Base-by-base conservation (phyloP, 257 asterid genomes). In the Primulina eburnea region DNA sequence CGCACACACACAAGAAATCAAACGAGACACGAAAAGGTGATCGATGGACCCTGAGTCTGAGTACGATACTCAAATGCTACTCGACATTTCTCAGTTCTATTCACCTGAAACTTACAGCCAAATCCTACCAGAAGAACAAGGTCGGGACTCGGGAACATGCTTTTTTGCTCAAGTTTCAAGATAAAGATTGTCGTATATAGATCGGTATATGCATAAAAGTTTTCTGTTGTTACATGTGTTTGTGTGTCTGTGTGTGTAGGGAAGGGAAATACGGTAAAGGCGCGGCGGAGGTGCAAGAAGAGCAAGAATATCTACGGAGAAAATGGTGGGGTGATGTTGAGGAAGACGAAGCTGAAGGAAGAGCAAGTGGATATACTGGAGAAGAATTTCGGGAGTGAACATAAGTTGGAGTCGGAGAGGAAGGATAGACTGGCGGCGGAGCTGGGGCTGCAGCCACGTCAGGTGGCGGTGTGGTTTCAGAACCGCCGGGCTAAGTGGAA, bases 401-500 rank as follows among this genome's bases (percentile, higher is more conserved):
- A 88, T 30, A 90, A 92, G 55, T 43, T 92, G 65, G 98, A 90
- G 81, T 80, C 97, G 2, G 97, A 88, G 80, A 90, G 98, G 62
- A 92, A 92, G 74, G 96, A 90, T 63, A 75, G 72, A 76, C 82
- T 92, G 28, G 98, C 98, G 3, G 72, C 84, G 2, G 97, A 92
- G 87, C 78, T 92, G 18, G 96, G 95, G 35, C 77, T 92, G 8
- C 96, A 92, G 68, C 92, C 97, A 0, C 88, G 98, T 28, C 97
- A 92, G 80, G 98, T 92, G 14, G 98, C 98, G 2, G 98, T 92
- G 2, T 92, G 98, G 98, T 92, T 92, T 60, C 98, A 92, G 73
- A 92, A 92, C 83, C 64, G 97, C 14, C 66, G 98, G 65, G 97
- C 96, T 5, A 75, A 97, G 34, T 92, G 98, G 98, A 87, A 80